Evolutionary conservation across 805 yeast genomes (phyloP), one percentile per base, ranked within the genome.

Genomic region (Komagataella pastoris): DNA sequence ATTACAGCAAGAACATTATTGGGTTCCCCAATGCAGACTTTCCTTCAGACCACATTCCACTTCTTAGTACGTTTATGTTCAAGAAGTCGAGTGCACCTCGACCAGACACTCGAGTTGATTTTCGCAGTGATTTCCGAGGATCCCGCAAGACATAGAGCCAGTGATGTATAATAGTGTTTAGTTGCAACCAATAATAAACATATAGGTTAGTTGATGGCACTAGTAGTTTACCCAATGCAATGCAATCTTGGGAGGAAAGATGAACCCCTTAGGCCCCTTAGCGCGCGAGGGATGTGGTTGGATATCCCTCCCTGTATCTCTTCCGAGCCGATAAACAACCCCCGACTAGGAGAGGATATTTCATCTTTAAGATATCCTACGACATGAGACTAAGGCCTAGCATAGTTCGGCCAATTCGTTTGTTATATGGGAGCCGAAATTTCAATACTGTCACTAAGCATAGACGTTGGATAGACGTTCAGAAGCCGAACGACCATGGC

Each of bases 31-130:
- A 88, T 62, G 88, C 89, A 19, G 87, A 89, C 64, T 85, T 84
- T 70, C 97, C 98, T 21, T 87, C 96, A 49, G 98, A 91, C 67
- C 98, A 91, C 68, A 78, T 91, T 60, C 90, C 97, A n/a, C 70
- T 91, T 55, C 77, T 88, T 52, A 75, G 90, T 17, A 81, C 83
- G 64, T 83, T 91, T 61, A 87, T 81, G 60, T 79, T 89, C 61
- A 79, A 77, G 61, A 81, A 78, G 59, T 59, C 64, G 49, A 59
- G 61, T 19, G 46, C 49, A n/a, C 7, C 49, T 47, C 43, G 49
- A n/a, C 18, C n/a, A n/a, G 36, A 47, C 14, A 30, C 40, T 30
- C 40, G 40, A 30, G 40, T 30, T 40, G 40, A 17, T 23, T 45
- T 50, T 24, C 24, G 44, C 12, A 48, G 46, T n/a, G 48, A 50